These are phyloP conservation scores for Penstemon eatonii DNA, from an alignment of 257 asterid genomes.

Conservation along the genomic window DNA sequence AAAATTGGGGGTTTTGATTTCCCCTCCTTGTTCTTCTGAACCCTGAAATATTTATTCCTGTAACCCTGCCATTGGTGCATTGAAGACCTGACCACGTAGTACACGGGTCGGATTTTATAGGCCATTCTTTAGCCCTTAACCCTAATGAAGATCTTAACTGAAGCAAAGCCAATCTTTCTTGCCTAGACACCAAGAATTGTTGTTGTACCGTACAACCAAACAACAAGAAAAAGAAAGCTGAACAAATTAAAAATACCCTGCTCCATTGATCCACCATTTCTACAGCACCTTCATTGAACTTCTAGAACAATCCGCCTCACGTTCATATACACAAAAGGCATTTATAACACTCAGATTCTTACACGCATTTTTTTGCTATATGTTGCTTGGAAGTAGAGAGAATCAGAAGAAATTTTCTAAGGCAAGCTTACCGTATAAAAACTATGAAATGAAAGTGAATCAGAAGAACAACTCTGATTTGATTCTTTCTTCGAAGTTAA, in stretches of 20 bases:
- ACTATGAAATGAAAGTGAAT: not conserved
- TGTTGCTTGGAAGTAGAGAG: conserved; percentile 10
- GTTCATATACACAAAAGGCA: conserved; percentile 25
- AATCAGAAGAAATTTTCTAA: not conserved
- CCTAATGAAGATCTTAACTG: conserved; percentile 69
- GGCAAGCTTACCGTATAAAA: not conserved
- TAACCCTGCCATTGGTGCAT: conserved; percentile 49
- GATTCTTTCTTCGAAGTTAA: conserved; percentile 14
- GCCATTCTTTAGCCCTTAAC: conserved; percentile 59
- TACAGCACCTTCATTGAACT: conserved; percentile 67
- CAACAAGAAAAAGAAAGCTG: conserved; percentile 44
- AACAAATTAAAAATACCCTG: conserved; percentile 36
- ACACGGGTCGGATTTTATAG: conserved; percentile 55
- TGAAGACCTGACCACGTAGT: conserved; percentile 45
- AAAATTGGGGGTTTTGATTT: conserved; percentile 45
- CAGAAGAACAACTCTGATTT: conserved; percentile 7
- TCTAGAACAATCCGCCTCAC: conserved; percentile 42
- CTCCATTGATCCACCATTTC: conserved; percentile 67
- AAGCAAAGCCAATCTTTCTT: conserved; percentile 51
- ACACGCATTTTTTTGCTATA: conserved; percentile 34
- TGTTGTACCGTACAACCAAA: conserved; percentile 25
- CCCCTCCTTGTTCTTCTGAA: conserved; percentile 55
- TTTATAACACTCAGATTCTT: conserved; percentile 17
- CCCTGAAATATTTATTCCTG: conserved; percentile 54
- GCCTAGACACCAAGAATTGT: conserved; percentile 29